A percentile compares a stretch with the other conserved stretches of the same genome.
Conservation (phyloP, 345 rosid species). For the Salix brachista region DNA sequence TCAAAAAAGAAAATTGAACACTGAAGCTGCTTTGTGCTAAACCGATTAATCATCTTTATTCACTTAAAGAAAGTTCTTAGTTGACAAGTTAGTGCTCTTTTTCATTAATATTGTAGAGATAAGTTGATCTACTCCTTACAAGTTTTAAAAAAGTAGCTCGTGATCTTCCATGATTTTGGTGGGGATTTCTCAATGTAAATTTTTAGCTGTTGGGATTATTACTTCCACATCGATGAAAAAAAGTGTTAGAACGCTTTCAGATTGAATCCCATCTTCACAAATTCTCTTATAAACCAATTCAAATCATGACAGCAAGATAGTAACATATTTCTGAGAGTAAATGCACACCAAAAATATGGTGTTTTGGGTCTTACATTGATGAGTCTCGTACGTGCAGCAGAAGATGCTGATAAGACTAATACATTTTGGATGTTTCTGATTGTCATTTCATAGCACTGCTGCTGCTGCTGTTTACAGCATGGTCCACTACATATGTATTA, state of each 20-base stretch:
- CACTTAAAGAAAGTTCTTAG: background rate
- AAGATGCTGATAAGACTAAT: too few relatives aligned
- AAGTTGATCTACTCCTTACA: too few relatives aligned
- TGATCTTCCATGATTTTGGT: background rate
- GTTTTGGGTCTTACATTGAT: background rate
- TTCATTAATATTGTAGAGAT: background rate
- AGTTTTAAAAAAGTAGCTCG: background rate
- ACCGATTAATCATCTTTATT: background rate
- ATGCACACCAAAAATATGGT: background rate
- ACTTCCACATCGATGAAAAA: background rate
- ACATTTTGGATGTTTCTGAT: constrained; percentile 8
- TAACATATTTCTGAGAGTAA: background rate
- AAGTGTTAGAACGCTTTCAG: background rate
- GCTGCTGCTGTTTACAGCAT: background rate
- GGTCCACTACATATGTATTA: constrained; percentile 28
- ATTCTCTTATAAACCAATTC: background rate
- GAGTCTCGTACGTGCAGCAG: background rate
- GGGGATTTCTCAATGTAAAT: background rate
- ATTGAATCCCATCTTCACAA: background rate
- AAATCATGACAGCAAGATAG: background rate
- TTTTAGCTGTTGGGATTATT: background rate
- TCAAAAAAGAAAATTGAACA: background rate
- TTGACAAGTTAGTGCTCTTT: background rate
- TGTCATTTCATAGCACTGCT: constrained; percentile 23
- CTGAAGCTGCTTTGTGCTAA: background rate